Evolutionary conservation across 768 basidiomycete genomes (phyloP), one percentile per base, ranked within the genome.

Genomic region (Tricholoma sp.): DNA sequence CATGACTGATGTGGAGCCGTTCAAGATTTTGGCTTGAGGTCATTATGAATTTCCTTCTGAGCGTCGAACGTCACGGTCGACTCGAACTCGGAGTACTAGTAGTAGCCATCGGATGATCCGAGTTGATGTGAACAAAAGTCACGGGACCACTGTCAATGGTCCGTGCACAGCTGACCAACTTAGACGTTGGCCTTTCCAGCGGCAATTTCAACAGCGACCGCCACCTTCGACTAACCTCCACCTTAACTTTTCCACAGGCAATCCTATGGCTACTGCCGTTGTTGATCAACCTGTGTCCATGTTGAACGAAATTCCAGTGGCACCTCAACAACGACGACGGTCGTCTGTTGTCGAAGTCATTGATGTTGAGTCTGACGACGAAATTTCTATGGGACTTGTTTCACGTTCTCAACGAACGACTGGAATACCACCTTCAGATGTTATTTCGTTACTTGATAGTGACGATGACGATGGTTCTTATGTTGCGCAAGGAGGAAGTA

Each of bases 291-390:
- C 68, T 13, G 44, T 66, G 42, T 66, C 70, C 6, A 58, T 63
- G 15, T 56, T 70, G 39, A 63, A 57, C 37, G 61, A 67, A 39
- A 50, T 57, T 18, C 64, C 65, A 44, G 48, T 52, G 33, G 36
- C 62, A 45, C 31, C 56, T 17, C 66, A 60, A 4, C 61, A 41
- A 41, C 58, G 58, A 39, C 53, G 62, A 15, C 66, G 66, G 55
- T 41, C 64, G 32, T 65, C 65, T n/a, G 55, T 67, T 17, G 63
- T 72, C 28, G 77, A 79, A 63, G 66, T 79, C 55, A 77, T 78
- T 63, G 76, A 79, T 65, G 76, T 78, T 55, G 76, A 79, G 64
- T 60, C 61, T 24, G 57, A 70, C 52, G 70, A 71, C 52, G 74
- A 74, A 42, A 11, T 15, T 54, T 54, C 59, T 55, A 50, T 57